phyloP scores from a whole-genome alignment of 1,284 basidiomycete genomes.

The Microbotryum saponariae region DNA sequence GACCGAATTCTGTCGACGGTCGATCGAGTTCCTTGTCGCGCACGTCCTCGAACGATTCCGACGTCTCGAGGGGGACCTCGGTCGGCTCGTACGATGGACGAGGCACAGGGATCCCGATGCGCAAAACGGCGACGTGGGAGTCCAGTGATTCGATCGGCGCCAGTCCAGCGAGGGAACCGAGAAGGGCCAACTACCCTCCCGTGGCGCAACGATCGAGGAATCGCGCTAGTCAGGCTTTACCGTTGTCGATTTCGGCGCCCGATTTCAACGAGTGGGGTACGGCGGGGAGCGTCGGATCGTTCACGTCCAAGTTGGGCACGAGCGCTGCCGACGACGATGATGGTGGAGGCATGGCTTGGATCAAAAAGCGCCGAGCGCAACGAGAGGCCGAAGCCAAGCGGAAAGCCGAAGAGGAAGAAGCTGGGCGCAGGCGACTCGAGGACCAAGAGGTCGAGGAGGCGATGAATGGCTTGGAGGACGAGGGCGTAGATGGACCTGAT shows the following conservation, averaged over 20 bases:
- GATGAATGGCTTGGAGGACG: constrained; percentile 1
- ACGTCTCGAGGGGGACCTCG: neutral
- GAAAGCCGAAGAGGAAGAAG: constrained; percentile 12
- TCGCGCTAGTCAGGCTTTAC: neutral
- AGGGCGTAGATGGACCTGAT: neutral
- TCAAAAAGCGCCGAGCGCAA: constrained; percentile 29
- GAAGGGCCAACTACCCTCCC: constrained; percentile 21
- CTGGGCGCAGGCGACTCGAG: neutral
- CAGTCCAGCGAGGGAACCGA: neutral
- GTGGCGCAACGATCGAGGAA: constrained; percentile 24
- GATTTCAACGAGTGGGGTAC: constrained; percentile 21
- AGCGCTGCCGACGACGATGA: constrained; percentile 30
- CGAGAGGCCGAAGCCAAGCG: constrained; percentile 22
- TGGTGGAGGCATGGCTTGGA: constrained; percentile 35
- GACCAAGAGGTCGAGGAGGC: constrained; percentile 3
- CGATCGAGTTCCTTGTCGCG: constrained; percentile 15
- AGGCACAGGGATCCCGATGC: constrained; percentile 28
- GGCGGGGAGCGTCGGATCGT: neutral
- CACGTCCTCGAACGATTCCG: constrained; percentile 12
- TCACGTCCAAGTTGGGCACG: neutral
- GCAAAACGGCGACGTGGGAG: constrained; percentile 30
- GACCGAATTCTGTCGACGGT: neutral
- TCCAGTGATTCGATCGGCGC: constrained; percentile 9
- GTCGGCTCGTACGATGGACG: neutral
- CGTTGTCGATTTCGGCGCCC: constrained; percentile 4